phyloP scores from a whole-genome alignment of 169 alveolate species.

The Plasmodium billcollinsi region DNA sequence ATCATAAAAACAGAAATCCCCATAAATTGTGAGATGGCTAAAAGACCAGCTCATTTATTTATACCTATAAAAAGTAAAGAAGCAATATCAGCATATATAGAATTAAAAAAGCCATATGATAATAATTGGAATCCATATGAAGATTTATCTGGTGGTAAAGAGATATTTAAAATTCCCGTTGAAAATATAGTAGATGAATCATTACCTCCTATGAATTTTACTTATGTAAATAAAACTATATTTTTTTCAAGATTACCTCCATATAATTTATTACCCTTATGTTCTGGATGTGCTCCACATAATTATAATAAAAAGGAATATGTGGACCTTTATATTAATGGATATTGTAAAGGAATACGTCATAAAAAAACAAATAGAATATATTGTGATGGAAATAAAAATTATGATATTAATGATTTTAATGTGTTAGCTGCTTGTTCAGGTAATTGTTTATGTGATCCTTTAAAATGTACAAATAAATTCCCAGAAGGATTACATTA shows the following conservation, averaged over 20 bases:
- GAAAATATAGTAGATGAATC: constrained; percentile 83
- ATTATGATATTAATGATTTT: constrained; percentile 78
- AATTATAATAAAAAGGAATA: constrained; percentile 70
- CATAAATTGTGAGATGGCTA: constrained; percentile 83
- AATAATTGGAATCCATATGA: constrained; percentile 85
- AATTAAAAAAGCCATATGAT: constrained; percentile 81
- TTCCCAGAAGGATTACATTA: constrained; percentile 84
- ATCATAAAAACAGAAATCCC: constrained; percentile 43
- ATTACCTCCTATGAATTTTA: constrained; percentile 86
- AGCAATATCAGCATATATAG: constrained; percentile 83
- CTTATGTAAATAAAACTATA: constrained; percentile 80
- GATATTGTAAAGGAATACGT: constrained; percentile 82
- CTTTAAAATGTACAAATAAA: constrained; percentile 81
- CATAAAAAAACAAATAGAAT: constrained; percentile 75
- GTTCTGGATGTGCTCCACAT: constrained; percentile 84
- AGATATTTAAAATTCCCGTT: constrained; percentile 83
- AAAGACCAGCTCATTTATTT: constrained; percentile 81
- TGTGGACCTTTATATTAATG: constrained; percentile 77
- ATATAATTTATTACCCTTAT: constrained; percentile 80
- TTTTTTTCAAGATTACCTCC: constrained; percentile 83
- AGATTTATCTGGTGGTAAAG: constrained; percentile 87
- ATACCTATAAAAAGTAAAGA: constrained; percentile 81
- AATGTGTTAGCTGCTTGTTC: constrained; percentile 84
- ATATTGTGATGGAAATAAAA: constrained; percentile 83
- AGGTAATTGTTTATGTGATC: constrained; percentile 86